A percentile compares a stretch with the other conserved stretches of the same genome.
These are phyloP conservation scores for Coemansia erecta DNA, from an alignment of 192 early-diverging fungal species.

Conservation along the genomic window DNA sequence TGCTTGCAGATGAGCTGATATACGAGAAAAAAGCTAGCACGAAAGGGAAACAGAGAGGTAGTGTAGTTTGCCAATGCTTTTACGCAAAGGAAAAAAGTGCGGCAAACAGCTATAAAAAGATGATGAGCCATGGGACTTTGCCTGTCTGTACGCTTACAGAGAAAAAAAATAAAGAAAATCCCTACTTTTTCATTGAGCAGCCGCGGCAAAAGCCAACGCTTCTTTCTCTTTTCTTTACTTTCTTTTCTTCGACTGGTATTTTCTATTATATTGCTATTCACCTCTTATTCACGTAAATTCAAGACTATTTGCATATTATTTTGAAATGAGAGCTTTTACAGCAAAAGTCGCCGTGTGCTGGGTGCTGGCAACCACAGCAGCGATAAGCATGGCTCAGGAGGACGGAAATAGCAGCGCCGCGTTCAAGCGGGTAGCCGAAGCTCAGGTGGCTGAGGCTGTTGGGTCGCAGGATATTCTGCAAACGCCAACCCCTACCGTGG, in stretches of 20 bases:
- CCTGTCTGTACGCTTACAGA: too few relatives aligned
- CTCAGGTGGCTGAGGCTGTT: background rate
- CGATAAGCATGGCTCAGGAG: background rate
- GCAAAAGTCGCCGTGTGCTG: slow-evolving; percentile 16
- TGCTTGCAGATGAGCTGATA: too few relatives aligned
- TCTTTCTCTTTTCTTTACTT: background rate
- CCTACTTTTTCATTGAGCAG: too few relatives aligned
- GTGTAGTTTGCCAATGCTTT: too few relatives aligned
- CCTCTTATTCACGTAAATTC: slow-evolving; percentile 1
- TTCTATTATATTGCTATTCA: background rate
- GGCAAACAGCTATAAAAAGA: too few relatives aligned
- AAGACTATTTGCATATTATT: background rate
- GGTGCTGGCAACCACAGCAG: slow-evolving; percentile 32
- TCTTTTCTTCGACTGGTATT: slow-evolving; percentile 4
- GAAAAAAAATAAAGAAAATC: too few relatives aligned
- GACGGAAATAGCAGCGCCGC: background rate
- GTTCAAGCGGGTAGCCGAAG: background rate
- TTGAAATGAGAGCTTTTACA: slow-evolving; percentile 7
- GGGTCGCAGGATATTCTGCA: background rate
- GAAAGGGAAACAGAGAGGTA: too few relatives aligned
- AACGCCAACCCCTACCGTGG: background rate
- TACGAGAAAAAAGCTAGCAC: too few relatives aligned
- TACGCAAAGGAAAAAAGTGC: too few relatives aligned
- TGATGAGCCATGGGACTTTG: too few relatives aligned
- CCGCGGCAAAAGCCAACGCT: background rate